Percentiles rank a stretch among this genome's conserved stretches.
phyloP scores from a whole-genome alignment of 2,329 filamentous ascomycete species.

The Xylariaceae sp. region DNA sequence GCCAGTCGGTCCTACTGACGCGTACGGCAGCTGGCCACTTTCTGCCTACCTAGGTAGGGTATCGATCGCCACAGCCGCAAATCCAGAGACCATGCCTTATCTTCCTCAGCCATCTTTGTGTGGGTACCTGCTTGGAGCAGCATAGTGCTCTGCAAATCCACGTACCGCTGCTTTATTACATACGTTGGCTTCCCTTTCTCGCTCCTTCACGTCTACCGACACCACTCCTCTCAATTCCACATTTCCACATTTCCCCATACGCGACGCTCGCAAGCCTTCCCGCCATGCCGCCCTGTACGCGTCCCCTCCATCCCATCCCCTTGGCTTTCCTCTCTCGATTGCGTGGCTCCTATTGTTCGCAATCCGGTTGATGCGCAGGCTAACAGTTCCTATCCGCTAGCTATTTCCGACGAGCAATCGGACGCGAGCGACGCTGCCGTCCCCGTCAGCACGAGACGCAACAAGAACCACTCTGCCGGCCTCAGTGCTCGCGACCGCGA shows the following conservation, averaged over 20 bases:
- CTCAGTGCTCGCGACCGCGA: slow-evolving; percentile 6
- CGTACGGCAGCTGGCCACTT: neutral
- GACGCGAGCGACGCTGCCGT: slow-evolving; percentile 30
- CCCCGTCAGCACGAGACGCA: slow-evolving; percentile 14
- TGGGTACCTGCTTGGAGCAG: neutral
- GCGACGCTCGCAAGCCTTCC: slow-evolving; percentile 1
- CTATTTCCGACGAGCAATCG: slow-evolving; percentile 42
- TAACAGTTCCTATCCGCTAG: slow-evolving; percentile 21
- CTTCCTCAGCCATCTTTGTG: neutral
- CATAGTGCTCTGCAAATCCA: neutral
- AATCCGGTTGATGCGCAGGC: neutral
- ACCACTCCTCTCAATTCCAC: slow-evolving; percentile 1
- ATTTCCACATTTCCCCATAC: neutral
- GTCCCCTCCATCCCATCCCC: neutral
- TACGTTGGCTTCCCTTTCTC: neutral
- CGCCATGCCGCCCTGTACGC: slow-evolving; percentile 25
- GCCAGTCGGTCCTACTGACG: neutral
- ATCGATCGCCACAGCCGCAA: neutral
- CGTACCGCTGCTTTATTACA: neutral
- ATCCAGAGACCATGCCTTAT: neutral
- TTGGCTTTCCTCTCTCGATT: neutral
- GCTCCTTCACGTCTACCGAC: neutral
- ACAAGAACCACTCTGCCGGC: slow-evolving; percentile 13
- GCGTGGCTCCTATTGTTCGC: neutral
- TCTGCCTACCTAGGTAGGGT: neutral